These are phyloP conservation scores for Trifolium repens DNA, from an alignment of 306 rosid genomes.

Conservation along the genomic window DNA sequence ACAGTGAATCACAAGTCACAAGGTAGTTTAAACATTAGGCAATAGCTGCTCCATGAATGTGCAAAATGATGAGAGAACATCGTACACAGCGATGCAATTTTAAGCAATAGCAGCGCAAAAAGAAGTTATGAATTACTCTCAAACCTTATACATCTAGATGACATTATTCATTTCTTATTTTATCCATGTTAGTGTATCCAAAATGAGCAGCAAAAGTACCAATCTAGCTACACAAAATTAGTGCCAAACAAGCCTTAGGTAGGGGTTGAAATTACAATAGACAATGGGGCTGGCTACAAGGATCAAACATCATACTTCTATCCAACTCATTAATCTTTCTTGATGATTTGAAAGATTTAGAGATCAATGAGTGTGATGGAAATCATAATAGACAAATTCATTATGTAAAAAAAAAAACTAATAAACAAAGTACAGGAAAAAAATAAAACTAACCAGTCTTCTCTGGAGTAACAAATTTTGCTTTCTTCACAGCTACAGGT, in stretches of 20 bases:
- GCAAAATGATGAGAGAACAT: background rate
- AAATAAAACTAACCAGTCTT: conserved; percentile 56
- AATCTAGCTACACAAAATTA: background rate
- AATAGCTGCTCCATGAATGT: background rate
- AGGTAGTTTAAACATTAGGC: background rate
- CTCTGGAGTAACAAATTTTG: conserved; percentile 68
- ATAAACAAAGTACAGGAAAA: background rate
- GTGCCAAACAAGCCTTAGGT: background rate
- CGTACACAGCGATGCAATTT: background rate
- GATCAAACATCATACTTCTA: no score
- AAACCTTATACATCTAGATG: background rate
- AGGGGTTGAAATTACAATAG: no score
- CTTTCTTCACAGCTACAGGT: conserved; percentile 56
- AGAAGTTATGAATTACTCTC: background rate
- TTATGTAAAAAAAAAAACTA: background rate
- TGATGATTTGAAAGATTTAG: no score
- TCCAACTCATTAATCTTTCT: no score
- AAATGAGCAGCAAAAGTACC: background rate
- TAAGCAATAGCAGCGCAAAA: background rate
- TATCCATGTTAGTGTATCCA: conserved; percentile 7
- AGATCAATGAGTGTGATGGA: background rate
- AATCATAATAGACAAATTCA: background rate
- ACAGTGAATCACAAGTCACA: background rate
- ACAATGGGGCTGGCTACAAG: no score
- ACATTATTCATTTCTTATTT: conserved; percentile 1